Base-by-base conservation (phyloP, 495 filamentous ascomycete species). In the Glutinoglossum americanum region DNA sequence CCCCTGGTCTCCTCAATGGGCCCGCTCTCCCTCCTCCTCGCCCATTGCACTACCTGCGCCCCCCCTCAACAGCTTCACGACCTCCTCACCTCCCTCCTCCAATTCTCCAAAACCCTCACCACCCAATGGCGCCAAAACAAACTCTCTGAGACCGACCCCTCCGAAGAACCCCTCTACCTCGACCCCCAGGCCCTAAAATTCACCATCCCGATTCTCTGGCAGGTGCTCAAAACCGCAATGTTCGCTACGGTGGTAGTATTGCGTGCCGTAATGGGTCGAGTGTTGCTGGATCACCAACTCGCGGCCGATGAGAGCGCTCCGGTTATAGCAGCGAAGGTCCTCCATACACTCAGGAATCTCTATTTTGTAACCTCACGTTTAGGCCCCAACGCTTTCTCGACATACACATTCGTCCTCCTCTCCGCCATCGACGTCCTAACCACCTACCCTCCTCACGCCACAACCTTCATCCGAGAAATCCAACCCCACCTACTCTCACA, bases 401-500 rank as follows among this genome's bases (percentile, higher is more conserved):
- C 89, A 62, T 85, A 90, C 63, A 81, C 75, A 5, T 98, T 95
- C 65, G 86, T 88, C 45, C 85, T 84, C 61, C 76, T 95, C 32
- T 78, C 87, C 11, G 84, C 90, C n/a, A 81, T 97, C 57, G 92
- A 98, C 64, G 85, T 88, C 44, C 74, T 98, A 4, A 73, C 84
- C 3, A 76, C 81, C 39, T 89, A 87, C 61, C 82, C 87, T 1
- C 69, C 74, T 8, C 73, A 85, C 51, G 77, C 80, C 3, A 77
- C 82, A 60, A 74, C 77, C 54, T 90, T 94, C 65, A 67, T 98
- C 19, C 73, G 70, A 63, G 76, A 74, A 54, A 78, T 84, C 68
- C 68, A 78, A 68, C 73, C 77, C 57, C 65, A 67, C 51, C 71
- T 77, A 61, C 69, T 77, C 27, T 78, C 79, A 27, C 71, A 72